These are phyloP conservation scores for Diaporthe sp. DNA, from an alignment of 2,329 filamentous ascomycete genomes.

Conservation along the genomic window DNA sequence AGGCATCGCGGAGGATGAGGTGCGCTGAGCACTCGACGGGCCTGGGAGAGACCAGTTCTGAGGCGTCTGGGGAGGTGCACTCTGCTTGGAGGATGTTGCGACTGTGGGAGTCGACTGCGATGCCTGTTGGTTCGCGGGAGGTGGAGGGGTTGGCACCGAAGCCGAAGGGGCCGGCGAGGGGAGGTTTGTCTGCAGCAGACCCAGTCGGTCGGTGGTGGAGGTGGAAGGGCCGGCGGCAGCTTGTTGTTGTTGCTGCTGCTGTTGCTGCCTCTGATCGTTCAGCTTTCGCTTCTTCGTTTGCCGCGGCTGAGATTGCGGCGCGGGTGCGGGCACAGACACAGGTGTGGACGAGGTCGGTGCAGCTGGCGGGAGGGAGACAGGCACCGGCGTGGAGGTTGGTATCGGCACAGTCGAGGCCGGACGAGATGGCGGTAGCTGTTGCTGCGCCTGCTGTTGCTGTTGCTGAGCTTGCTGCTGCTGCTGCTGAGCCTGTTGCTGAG, in stretches of 20 bases:
- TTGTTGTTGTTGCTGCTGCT: constrained; percentile 43
- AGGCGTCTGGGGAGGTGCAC: constrained; percentile 38
- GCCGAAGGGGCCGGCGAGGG: constrained; percentile 40
- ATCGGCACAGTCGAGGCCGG: constrained; percentile 38
- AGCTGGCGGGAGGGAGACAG: constrained; percentile 36
- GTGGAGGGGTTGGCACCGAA: constrained; percentile 38
- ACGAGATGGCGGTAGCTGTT: constrained; percentile 41
- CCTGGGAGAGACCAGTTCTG: constrained; percentile 39
- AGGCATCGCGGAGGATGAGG: constrained; percentile 54
- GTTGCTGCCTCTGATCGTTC: constrained; percentile 40
- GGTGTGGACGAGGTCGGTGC: constrained; percentile 36
- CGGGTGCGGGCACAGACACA: constrained; percentile 28
- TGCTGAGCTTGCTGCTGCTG: constrained; percentile 40
- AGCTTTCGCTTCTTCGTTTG: constrained; percentile 40
- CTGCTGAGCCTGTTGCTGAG: constrained; percentile 18
- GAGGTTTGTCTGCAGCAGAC: constrained; percentile 38
- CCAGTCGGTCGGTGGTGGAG: constrained; percentile 36
- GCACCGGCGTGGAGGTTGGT: constrained; percentile 35
- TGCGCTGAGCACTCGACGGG: constrained; percentile 44
- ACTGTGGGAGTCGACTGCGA: constrained; percentile 37
- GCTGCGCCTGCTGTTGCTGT: constrained; percentile 31
- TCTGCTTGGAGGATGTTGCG: constrained; percentile 37
- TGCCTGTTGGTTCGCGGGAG: constrained; percentile 37
- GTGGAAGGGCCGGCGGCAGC: constrained; percentile 36
- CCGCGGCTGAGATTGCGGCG: constrained; percentile 35